A percentile compares a stretch with the other conserved stretches of the same genome.
Evolutionary conservation across 345 rosid species (phyloP).

Genomic region (Arabidopsis suecica): DNA sequence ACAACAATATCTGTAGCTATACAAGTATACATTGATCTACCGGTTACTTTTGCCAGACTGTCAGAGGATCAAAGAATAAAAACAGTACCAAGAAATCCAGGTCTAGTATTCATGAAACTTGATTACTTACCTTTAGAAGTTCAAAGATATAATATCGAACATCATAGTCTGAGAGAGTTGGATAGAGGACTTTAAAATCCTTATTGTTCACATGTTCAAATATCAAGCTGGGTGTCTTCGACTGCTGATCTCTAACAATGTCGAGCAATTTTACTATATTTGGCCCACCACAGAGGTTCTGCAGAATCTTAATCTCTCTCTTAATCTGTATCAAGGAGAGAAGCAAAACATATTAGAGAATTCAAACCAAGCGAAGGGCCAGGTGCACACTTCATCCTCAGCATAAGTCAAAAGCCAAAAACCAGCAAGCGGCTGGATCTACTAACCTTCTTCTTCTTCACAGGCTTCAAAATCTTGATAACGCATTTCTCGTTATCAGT

Average conservation of each 20-base stretch:
- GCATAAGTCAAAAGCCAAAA: background rate
- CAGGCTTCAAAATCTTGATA: slow-evolving; percentile 96
- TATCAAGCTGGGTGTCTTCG: slow-evolving; percentile 90
- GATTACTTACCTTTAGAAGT: slow-evolving; percentile 73
- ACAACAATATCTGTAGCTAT: background rate
- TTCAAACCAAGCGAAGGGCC: background rate
- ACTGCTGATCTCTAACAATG: slow-evolving; percentile 97
- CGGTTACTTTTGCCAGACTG: background rate
- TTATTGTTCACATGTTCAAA: slow-evolving; percentile 94
- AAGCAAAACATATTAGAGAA: background rate
- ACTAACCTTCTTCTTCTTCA: slow-evolving; percentile 96
- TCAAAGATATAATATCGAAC: slow-evolving; percentile 87
- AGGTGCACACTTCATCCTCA: background rate
- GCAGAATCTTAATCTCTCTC: slow-evolving; percentile 96
- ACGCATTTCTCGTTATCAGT: slow-evolving; percentile 82
- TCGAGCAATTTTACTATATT: slow-evolving; percentile 90
- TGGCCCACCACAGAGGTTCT: slow-evolving; percentile 98
- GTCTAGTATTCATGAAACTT: slow-evolving; percentile 27
- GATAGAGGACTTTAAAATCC: slow-evolving; percentile 94
- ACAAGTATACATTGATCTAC: too few relatives aligned
- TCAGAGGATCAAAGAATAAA: too few relatives aligned
- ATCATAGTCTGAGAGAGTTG: slow-evolving; percentile 85
- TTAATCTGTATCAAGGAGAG: slow-evolving; percentile 66
- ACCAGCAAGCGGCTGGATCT: background rate
- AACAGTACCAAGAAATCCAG: too few relatives aligned